A percentile compares a stretch with the other conserved stretches of the same genome.
These are phyloP conservation scores for Venturia effusa DNA, from an alignment of 2,329 filamentous ascomycete species.

Conservation along the genomic window DNA sequence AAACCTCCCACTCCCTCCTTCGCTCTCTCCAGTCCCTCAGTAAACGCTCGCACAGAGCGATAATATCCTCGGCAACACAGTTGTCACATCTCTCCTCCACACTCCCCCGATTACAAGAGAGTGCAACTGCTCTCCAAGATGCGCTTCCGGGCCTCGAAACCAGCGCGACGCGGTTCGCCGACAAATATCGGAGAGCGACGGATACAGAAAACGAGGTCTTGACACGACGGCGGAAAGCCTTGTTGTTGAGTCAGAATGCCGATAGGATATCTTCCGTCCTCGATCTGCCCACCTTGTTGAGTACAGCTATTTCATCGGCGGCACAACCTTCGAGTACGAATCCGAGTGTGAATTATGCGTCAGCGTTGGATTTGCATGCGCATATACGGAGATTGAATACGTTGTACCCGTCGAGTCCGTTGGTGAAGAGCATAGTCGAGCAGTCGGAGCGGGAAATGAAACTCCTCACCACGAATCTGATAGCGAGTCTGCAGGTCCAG, in stretches of 20 bases:
- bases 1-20: conserved; percentile 68
- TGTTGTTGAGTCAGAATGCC: conserved; percentile 75
- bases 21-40: conserved; percentile 79
- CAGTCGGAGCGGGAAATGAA: conserved; percentile 85
- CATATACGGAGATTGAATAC: conserved; percentile 80
- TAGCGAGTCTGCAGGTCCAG: conserved; percentile 64
- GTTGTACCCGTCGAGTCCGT: conserved; percentile 66
- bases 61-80: conserved; percentile 70
- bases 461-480: conserved; percentile 75
- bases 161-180: conserved; percentile 68
- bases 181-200: conserved; percentile 65
- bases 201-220: conserved; percentile 55
- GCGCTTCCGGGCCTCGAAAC: conserved; percentile 70
- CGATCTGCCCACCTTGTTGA: conserved; percentile 76
- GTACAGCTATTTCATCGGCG: conserved; percentile 58
- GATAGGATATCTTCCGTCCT: conserved; percentile 85
- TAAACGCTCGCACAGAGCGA: conserved; percentile 75
- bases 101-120: conserved; percentile 57
- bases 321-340: conserved; percentile 20
- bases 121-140: conserved; percentile 56
- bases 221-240: conserved; percentile 62
- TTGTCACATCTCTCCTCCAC: conserved; percentile 62
- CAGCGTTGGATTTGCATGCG: conserved; percentile 82
- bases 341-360: conserved; percentile 64
- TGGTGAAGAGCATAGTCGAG: conserved; percentile 60